Conservation (phyloP, 768 basidiomycete species). For the Boletus eberwhitei region DNA sequence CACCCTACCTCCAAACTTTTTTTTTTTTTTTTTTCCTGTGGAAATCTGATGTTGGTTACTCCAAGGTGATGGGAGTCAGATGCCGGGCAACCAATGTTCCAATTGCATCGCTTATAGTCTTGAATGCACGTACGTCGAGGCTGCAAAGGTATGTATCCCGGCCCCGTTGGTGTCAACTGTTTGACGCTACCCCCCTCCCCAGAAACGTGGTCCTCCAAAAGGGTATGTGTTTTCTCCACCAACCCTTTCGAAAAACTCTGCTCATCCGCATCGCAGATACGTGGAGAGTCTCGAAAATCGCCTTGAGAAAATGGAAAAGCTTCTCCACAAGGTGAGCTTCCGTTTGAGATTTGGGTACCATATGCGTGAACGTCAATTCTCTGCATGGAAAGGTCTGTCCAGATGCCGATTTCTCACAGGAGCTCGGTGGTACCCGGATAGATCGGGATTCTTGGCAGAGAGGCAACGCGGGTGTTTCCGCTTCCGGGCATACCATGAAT, state of each 20-base stretch:
- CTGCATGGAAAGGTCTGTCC: conserved; percentile 54
- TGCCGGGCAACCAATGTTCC: conserved; percentile 51
- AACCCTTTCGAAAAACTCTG: not conserved
- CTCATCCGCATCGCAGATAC: conserved; percentile 39
- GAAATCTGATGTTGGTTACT: not conserved
- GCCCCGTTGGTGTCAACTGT: not conserved
- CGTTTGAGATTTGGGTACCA: not conserved
- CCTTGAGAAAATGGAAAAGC: conserved; percentile 61
- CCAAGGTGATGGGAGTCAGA: conserved; percentile 61
- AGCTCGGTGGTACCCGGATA: conserved; percentile 45
- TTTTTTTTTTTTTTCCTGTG: not conserved
- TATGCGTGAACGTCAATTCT: not conserved
- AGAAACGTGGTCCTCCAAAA: conserved; percentile 43
- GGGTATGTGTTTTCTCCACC: conserved; percentile 24
- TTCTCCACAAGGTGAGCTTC: conserved; percentile 47
- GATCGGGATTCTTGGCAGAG: conserved; percentile 39
- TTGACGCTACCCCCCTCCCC: not conserved
- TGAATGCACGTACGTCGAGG: conserved; percentile 54
- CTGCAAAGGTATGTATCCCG: conserved; percentile 43
- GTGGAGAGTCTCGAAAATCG: conserved; percentile 61
- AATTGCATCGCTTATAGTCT: conserved; percentile 50
- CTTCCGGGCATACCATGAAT: conserved; percentile 14
- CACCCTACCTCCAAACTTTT: not conserved
- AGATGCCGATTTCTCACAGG: conserved; percentile 56
- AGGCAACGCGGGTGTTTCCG: conserved; percentile 8